Conservation (phyloP, 2,329 filamentous ascomycete genomes). For the Fusarium sublunatum region DNA sequence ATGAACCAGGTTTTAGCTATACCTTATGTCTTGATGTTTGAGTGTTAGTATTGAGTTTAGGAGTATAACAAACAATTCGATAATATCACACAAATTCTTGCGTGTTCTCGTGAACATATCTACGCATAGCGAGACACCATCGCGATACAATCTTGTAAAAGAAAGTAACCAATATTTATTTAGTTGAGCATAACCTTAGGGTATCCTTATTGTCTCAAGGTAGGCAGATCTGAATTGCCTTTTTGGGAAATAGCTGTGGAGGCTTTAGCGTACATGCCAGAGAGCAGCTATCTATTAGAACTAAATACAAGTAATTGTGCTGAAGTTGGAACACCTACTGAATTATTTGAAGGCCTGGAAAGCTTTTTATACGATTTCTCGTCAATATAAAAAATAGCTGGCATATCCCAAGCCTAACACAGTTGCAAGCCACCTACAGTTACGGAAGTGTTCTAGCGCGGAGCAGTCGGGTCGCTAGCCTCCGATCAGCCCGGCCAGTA, state of each 20-base stretch:
- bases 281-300: not conserved
- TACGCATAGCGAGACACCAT: too few species aligned
- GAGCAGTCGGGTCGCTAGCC: conserved; percentile 26
- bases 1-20: too few species aligned
- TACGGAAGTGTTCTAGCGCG: conserved; percentile 20
- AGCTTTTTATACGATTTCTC: not conserved
- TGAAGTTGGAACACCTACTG: too few species aligned
- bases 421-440: not conserved
- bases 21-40: too few species aligned
- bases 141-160: not conserved
- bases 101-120: too few species aligned
- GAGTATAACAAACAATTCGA: too few species aligned
- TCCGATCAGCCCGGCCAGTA: conserved; percentile 22
- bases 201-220: not conserved
- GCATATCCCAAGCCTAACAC: not conserved
- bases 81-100: too few species aligned
- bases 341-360: too few species aligned
- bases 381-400: too few species aligned
- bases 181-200: not conserved
- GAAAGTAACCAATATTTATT: not conserved
- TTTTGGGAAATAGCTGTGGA: not conserved
- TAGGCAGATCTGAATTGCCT: not conserved
- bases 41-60: too few species aligned
- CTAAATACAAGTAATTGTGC: too few species aligned
- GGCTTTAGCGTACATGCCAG: not conserved